These are phyloP conservation scores for Mollisia scopiformis DNA, from an alignment of 2,329 filamentous ascomycete genomes.

Conservation along the genomic window DNA sequence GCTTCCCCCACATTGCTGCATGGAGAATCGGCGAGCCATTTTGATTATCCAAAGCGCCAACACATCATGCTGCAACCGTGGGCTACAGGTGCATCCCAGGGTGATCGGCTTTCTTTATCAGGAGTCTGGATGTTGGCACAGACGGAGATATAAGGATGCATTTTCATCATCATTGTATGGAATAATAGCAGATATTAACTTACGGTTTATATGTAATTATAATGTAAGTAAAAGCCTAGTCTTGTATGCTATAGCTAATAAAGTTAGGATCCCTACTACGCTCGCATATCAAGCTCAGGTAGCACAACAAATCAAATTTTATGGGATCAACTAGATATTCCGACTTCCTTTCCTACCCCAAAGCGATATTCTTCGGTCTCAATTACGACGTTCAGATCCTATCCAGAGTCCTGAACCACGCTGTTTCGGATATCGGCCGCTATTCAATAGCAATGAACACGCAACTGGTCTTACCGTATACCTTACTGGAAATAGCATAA, in stretches of 20 bases:
- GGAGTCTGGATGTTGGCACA: too few relatives aligned
- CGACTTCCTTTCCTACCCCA: constrained; percentile 11
- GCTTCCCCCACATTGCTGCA: constrained; percentile 8
- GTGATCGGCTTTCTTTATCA: too few relatives aligned
- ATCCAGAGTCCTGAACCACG: constrained; percentile 7
- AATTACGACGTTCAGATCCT: background rate
- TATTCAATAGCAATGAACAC: constrained; percentile 12
- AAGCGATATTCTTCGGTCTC: constrained; percentile 9
- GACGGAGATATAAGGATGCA: too few relatives aligned
- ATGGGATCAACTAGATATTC: constrained; percentile 17
- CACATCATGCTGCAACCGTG: constrained; percentile 7
- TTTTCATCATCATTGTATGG: too few relatives aligned
- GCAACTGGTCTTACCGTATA: constrained; percentile 18
- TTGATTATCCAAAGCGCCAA: constrained; percentile 12
- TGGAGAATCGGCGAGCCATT: constrained; percentile 8
- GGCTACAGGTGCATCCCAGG: constrained; percentile 3
- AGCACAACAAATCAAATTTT: constrained; percentile 4
- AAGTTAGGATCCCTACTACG: constrained; percentile 14
- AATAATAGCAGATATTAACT: constrained; percentile 5
- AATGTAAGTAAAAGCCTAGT: constrained; percentile 12
- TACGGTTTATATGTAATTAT: constrained; percentile 6
- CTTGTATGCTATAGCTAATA: constrained; percentile 8
- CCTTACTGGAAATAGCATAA: constrained; percentile 7
- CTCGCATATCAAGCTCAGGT: constrained; percentile 7
- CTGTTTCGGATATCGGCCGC: constrained; percentile 18